These are phyloP conservation scores for Beauveria australis DNA, from an alignment of 2,329 filamentous ascomycete genomes.

Conservation along the genomic window DNA sequence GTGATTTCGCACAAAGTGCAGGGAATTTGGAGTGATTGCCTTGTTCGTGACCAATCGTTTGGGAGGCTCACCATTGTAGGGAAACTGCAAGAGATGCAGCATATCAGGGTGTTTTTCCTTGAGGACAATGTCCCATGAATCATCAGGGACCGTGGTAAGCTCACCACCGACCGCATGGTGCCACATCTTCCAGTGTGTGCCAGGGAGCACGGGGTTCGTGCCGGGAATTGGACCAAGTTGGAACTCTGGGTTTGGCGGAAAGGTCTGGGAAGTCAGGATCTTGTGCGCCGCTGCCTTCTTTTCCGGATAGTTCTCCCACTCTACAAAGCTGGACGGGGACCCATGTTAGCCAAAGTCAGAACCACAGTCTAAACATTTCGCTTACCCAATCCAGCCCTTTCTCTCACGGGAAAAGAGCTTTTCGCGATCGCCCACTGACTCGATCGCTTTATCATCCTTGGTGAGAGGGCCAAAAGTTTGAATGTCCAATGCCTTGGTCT, in stretches of 20 bases:
- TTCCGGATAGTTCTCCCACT: slow-evolving; percentile 63
- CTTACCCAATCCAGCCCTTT: slow-evolving; percentile 27
- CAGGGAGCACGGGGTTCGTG: slow-evolving; percentile 49
- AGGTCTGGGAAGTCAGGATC: slow-evolving; percentile 28
- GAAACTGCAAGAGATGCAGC: slow-evolving; percentile 54
- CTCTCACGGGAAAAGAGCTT: slow-evolving; percentile 20
- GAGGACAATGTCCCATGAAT: slow-evolving; percentile 48
- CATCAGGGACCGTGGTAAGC: slow-evolving; percentile 41
- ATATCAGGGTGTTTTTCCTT: slow-evolving; percentile 52
- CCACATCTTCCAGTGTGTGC: slow-evolving; percentile 50
- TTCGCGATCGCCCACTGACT: slow-evolving; percentile 28
- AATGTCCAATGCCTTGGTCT: slow-evolving; percentile 23
- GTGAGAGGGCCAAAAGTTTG: slow-evolving; percentile 23
- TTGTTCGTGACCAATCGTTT: slow-evolving; percentile 46
- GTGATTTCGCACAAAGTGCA: slow-evolving; percentile 62
- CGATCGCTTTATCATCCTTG: slow-evolving; percentile 33
- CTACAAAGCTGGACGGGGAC: slow-evolving; percentile 42
- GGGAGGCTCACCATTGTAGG: slow-evolving; percentile 56
- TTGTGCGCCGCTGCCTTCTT: slow-evolving; percentile 53
- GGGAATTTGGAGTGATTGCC: slow-evolving; percentile 50
- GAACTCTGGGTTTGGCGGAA: slow-evolving; percentile 40
- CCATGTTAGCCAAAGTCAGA: neutral
- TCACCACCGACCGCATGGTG: slow-evolving; percentile 39
- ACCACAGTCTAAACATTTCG: neutral
- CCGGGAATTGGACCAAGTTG: slow-evolving; percentile 46